phyloP scores from a whole-genome alignment of 805 yeast genomes.

The Helenozyma rhizophorensis region DNA sequence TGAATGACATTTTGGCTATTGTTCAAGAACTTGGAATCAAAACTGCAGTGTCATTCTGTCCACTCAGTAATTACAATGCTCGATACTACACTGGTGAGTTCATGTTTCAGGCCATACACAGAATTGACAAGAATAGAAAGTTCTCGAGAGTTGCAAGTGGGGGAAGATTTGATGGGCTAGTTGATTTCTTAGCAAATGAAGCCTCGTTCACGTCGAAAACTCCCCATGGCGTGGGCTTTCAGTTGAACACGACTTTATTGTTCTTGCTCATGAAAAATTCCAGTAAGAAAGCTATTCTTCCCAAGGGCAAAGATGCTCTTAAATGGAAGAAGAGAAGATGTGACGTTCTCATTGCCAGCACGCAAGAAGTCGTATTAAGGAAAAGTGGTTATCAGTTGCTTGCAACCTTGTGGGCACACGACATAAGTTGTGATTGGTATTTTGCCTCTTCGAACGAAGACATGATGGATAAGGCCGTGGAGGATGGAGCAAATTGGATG shows the following conservation, averaged over 20 bases:
- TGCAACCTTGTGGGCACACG: conserved; percentile 65
- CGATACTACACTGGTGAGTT: conserved; percentile 75
- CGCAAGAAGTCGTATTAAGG: conserved; percentile 51
- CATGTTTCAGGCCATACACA: conserved; percentile 83
- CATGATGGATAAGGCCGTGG: conserved; percentile 54
- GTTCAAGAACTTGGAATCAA: conserved; percentile 57
- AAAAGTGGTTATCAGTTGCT: conserved; percentile 63
- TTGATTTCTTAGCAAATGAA: conserved; percentile 58
- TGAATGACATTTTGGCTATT: conserved; percentile 53
- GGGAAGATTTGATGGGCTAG: conserved; percentile 82
- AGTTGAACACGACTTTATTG: conserved; percentile 52
- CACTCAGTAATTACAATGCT: conserved; percentile 79
- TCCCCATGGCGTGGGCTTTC: conserved; percentile 75
- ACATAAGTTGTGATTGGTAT: conserved; percentile 69
- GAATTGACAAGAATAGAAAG: conserved; percentile 47
- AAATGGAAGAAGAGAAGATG: conserved; percentile 52
- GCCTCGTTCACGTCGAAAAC: conserved; percentile 22
- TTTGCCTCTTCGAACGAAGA: conserved; percentile 50
- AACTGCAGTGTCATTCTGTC: conserved; percentile 60
- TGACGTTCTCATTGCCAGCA: conserved; percentile 74
- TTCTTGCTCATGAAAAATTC: conserved; percentile 33
- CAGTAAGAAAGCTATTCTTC: conserved; percentile 2
- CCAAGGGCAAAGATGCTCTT: conserved; percentile 43
- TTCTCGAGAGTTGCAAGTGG: conserved; percentile 74
- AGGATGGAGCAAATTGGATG: conserved; percentile 73